Base-by-base conservation (phyloP, 2,329 filamentous ascomycete species). In the Sporothrix protearum region DNA sequence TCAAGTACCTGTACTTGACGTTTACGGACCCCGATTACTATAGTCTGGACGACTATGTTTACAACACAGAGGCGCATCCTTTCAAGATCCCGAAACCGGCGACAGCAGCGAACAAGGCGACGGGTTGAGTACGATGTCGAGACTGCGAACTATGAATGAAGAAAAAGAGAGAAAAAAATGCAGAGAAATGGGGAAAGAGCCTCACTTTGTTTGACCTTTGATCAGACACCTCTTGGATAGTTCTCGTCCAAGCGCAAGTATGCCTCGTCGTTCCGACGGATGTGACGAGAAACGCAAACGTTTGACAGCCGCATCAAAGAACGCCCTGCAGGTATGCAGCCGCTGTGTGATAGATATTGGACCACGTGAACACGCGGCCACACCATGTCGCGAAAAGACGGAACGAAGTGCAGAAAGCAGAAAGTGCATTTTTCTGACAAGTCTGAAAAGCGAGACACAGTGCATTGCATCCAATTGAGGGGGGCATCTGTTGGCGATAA, bases 61-160 rank as follows among this genome's bases (percentile, higher is more conserved):
- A 73, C 53, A 76, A 74, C 68, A 76, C 71, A 36, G 74, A 76
- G 28, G 75, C 76, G 22, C 71, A 71, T 39, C 73, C 74, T n/a
- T 76, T 75, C 36, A 66, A 72, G 67, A 59, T 72, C 76, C 73
- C 59, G 36, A 63, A 63, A 10, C 59, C 42, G 8, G 33, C 3
- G 33, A 8, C 8, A 36, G 25, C 30, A 19, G 28, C 28, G 19
- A 28, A 51, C 76, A 78, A 30, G 77, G n/a, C 59, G 36, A 36
- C 36, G 2, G 59, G 59, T 8, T 63, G 59, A 63, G 19, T n/a
- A 25, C 19, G n/a, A 14, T n/a, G 1, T 2, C 22, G n/a, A n/a
- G 16, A 28, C 2, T 3, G 39, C 14, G 19, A 36, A 14, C 10
- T n/a, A n/a, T n/a, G 49, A 39, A 53, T 39, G 8, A 28, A 45